phyloP scores from a whole-genome alignment of 2,329 filamentous ascomycete species.

The Aschersonia sp. region DNA sequence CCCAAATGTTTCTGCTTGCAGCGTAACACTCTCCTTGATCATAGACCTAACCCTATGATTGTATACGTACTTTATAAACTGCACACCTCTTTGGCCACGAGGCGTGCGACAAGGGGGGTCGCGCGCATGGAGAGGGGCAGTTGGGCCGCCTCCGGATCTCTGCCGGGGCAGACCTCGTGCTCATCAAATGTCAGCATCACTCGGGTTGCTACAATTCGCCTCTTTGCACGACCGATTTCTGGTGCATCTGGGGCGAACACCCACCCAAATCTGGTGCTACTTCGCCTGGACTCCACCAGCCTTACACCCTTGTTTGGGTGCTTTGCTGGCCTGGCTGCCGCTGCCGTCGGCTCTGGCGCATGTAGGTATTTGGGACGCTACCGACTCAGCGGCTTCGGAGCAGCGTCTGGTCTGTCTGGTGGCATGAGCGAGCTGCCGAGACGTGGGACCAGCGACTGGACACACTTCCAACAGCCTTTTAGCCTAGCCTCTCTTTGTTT shows the following conservation, averaged over 20 bases:
- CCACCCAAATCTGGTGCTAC: neutral
- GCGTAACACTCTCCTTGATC: too few species aligned
- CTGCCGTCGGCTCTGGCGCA: neutral
- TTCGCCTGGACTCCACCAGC: constrained; percentile 1
- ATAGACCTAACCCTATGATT: neutral
- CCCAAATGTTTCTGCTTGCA: neutral
- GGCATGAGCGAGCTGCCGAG: neutral
- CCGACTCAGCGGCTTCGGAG: constrained; percentile 1
- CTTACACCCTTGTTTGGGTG: neutral
- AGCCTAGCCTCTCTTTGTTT: neutral
- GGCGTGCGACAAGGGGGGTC: neutral
- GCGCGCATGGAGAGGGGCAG: neutral
- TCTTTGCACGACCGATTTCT: neutral
- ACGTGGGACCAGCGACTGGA: neutral
- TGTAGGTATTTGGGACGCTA: neutral
- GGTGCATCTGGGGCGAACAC: neutral
- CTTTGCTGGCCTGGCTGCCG: neutral
- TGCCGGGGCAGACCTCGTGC: constrained; percentile 3
- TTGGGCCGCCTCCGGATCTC: constrained; percentile 3
- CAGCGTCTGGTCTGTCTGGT: neutral
- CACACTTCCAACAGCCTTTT: neutral
- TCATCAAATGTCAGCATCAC: constrained; percentile 2
- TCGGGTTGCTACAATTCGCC: neutral
- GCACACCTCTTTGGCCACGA: neutral
- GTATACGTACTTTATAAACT: neutral